Percentiles rank a stretch among this genome's conserved stretches.
Evolutionary conservation across 2,329 filamentous ascomycete species (phyloP).

Genomic region (Monosporascus sp.): DNA sequence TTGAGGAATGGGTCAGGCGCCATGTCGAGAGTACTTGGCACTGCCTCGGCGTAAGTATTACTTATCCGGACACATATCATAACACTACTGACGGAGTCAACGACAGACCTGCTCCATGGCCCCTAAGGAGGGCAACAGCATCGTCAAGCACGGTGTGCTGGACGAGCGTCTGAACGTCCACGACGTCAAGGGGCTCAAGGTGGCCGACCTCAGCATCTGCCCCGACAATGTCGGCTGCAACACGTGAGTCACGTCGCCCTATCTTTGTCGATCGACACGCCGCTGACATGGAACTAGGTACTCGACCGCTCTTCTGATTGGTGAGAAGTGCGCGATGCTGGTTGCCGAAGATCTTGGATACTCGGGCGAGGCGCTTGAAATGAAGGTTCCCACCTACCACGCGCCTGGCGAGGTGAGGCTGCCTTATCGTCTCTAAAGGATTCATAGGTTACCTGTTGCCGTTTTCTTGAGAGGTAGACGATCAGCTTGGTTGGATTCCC

Average conservation of each 20-base stretch:
- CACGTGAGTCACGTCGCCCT: constrained; percentile 41
- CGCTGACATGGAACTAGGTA: constrained; percentile 36
- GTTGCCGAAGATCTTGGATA: constrained; percentile 71
- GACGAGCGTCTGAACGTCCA: constrained; percentile 75
- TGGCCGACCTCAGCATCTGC: constrained; percentile 70
- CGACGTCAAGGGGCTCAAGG: constrained; percentile 71
- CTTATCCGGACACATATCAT: not conserved
- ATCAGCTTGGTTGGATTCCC: too few species aligned
- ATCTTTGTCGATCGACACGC: not conserved
- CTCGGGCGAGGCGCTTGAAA: constrained; percentile 65
- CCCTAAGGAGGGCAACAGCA: constrained; percentile 68
- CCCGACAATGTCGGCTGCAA: constrained; percentile 73
- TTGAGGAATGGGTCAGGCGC: constrained; percentile 66
- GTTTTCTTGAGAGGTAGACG: too few species aligned
- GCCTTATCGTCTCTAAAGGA: constrained; percentile 33
- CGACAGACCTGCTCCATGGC: constrained; percentile 68
- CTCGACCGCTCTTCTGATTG: constrained; percentile 67
- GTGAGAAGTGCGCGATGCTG: constrained; percentile 67
- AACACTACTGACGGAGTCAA: not conserved
- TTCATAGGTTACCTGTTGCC: not conserved
- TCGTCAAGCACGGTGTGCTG: constrained; percentile 73
- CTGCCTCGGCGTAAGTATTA: constrained; percentile 41
- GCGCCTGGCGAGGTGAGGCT: constrained; percentile 44
- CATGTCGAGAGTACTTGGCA: constrained; percentile 77
- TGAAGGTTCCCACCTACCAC: constrained; percentile 65